Evolutionary conservation across 2,329 filamentous ascomycete species (phyloP).

Genomic region (Dothiorella sarmentorum): DNA sequence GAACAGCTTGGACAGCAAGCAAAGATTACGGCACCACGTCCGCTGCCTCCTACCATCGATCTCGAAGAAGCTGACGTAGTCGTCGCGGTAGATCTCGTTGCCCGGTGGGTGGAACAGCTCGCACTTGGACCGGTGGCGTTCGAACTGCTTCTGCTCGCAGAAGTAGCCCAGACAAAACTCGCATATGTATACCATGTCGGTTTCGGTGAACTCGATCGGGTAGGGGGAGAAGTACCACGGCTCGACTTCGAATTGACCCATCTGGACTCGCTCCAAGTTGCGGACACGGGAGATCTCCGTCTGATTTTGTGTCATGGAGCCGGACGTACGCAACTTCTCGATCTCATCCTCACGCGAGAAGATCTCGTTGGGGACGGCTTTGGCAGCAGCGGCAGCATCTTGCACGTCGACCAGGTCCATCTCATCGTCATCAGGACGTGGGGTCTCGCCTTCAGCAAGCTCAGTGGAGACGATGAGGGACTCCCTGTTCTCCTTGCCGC

Average conservation of each 20-base stretch:
- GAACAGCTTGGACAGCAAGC: slow-evolving; percentile 91
- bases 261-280: slow-evolving; percentile 91
- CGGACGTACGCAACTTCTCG: slow-evolving; percentile 88
- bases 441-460: slow-evolving; percentile 46
- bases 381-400: slow-evolving; percentile 50
- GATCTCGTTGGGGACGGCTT: slow-evolving; percentile 49
- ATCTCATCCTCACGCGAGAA: slow-evolving; percentile 89
- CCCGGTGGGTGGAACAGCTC: slow-evolving; percentile 87
- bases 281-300: slow-evolving; percentile 94
- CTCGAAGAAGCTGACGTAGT: slow-evolving; percentile 92
- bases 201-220: slow-evolving; percentile 80
- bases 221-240: slow-evolving; percentile 99
- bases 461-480: slow-evolving; percentile 44
- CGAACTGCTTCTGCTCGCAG: slow-evolving; percentile 75
- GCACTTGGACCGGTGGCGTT: slow-evolving; percentile 84
- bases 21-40: slow-evolving; percentile 95
- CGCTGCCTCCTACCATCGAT: slow-evolving; percentile 92
- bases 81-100: slow-evolving; percentile 97
- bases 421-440: slow-evolving; percentile 50
- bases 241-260: slow-evolving; percentile 86
- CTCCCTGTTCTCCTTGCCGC: slow-evolving; percentile 59
- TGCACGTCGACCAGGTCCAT: slow-evolving; percentile 52
- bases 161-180: slow-evolving; percentile 96
- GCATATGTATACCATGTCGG: slow-evolving; percentile 91
- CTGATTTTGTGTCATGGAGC: slow-evolving; percentile 98